Percentiles rank a stretch among this genome's conserved stretches.
Evolutionary conservation across 345 rosid species (phyloP).

Genomic region (Barbarea vulgaris): DNA sequence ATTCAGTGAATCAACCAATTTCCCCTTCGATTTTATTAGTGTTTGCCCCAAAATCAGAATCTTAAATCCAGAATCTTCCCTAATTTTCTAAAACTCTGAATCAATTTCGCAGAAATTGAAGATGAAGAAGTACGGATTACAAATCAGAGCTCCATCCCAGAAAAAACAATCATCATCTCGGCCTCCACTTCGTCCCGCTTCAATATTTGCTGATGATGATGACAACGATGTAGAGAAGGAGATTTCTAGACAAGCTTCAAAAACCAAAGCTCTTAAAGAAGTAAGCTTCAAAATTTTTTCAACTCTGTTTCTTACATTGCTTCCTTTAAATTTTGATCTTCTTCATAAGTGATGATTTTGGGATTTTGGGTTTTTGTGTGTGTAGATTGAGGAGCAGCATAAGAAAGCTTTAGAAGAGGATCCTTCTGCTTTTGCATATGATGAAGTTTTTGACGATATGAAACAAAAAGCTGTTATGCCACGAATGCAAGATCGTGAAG

Average conservation of each 20-base stretch:
- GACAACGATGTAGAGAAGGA: conserved; percentile 74
- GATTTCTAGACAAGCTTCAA: conserved; percentile 74
- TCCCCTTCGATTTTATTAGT: not conserved
- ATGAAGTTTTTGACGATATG: conserved; percentile 83
- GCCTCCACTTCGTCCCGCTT: conserved; percentile 55
- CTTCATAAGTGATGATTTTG: not conserved
- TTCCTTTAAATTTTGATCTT: not conserved
- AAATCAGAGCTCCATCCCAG: conserved; percentile 74
- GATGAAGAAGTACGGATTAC: conserved; percentile 90
- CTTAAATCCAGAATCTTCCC: not conserved
- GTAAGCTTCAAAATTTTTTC: conserved; percentile 39
- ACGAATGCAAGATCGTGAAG: conserved; percentile 57
- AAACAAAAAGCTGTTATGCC: conserved; percentile 62
- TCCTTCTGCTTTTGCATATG: conserved; percentile 77
- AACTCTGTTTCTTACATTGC: not conserved
- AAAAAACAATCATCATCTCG: conserved; percentile 55
- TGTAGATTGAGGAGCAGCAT: conserved; percentile 69
- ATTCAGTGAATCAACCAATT: not conserved
- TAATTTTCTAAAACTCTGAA: not conserved
- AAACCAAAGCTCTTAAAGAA: conserved; percentile 72
- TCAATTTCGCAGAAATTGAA: not conserved
- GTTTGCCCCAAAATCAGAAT: not conserved
- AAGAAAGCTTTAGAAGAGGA: conserved; percentile 86
- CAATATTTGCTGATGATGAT: conserved; percentile 61
- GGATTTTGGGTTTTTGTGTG: not conserved